Evolutionary conservation across 176 grass and related monocot genomes (phyloP).

Genomic region (Cenchrus purpureus): DNA sequence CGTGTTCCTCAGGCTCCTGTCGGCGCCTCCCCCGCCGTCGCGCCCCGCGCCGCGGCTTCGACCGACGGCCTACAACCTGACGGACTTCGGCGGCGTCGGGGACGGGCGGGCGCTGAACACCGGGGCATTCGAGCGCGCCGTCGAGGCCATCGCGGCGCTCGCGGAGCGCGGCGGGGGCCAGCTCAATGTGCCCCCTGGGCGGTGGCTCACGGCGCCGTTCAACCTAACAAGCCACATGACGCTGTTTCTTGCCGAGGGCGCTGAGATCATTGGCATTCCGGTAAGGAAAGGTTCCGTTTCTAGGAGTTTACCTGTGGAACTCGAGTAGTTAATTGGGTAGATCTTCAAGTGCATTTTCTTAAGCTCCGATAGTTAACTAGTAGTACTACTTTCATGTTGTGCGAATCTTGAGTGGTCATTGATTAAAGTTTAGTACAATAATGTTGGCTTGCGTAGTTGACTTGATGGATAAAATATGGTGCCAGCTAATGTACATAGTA

Average conservation of each 20-base stretch:
- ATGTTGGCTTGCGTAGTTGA: conserved; percentile 3
- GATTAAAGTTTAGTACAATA: not conserved
- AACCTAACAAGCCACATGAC: conserved; percentile 96
- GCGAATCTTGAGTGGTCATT: not conserved
- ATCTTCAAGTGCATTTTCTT: not conserved
- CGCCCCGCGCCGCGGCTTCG: conserved; percentile 57
- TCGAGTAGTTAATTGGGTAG: not conserved
- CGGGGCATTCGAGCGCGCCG: conserved; percentile 77
- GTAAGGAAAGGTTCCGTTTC: conserved; percentile 44
- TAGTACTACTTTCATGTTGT: not conserved
- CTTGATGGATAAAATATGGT: conserved; percentile 9
- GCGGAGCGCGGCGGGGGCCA: conserved; percentile 64
- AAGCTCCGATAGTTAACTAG: conserved; percentile 15
- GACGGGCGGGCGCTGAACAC: conserved; percentile 83
- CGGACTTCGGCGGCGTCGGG: conserved; percentile 78
- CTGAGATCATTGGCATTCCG: conserved; percentile 77
- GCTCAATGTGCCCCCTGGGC: conserved; percentile 77
- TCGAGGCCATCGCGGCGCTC: conserved; percentile 55
- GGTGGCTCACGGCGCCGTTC: conserved; percentile 90
- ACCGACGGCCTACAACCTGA: conserved; percentile 65
- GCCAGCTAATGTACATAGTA: not conserved
- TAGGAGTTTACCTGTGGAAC: not conserved
- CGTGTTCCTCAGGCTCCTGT: conserved; percentile 24
- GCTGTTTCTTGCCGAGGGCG: conserved; percentile 78
- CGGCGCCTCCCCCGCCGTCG: not conserved